These are phyloP conservation scores for Dissoconium aciculare DNA, from an alignment of 2,329 filamentous ascomycete species.

Conservation along the genomic window DNA sequence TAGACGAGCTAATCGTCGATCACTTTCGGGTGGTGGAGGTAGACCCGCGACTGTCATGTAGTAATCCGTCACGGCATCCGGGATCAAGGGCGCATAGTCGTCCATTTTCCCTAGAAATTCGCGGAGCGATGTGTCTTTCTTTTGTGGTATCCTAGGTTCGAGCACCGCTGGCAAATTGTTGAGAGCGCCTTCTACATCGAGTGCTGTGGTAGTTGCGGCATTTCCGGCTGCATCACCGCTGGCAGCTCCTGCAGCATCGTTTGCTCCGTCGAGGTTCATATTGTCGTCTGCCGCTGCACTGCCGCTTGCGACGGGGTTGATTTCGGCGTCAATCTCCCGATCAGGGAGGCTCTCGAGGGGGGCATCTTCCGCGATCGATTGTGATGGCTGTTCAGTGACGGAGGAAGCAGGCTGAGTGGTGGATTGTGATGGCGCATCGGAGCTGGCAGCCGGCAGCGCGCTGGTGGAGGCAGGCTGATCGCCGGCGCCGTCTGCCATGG, in stretches of 20 bases:
- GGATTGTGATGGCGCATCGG: constrained; percentile 2
- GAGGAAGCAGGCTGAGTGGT: constrained; percentile 3
- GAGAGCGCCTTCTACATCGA: constrained; percentile 29
- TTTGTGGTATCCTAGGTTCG: constrained; percentile 49
- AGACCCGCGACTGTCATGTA: constrained; percentile 94
- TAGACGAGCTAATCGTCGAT: constrained; percentile 77
- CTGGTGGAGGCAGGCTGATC: constrained; percentile 2
- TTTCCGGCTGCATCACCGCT: constrained; percentile 37
- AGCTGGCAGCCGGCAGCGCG: constrained; percentile 4
- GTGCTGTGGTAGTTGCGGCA: constrained; percentile 62
- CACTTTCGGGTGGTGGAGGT: constrained; percentile 78
- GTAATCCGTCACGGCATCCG: constrained; percentile 93
- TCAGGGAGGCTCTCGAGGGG: constrained; percentile 24
- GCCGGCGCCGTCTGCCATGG: constrained; percentile 2
- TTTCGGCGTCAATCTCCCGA: constrained; percentile 27
- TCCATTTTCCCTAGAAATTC: constrained; percentile 96
- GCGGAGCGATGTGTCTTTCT: constrained; percentile 82
- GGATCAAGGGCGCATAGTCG: constrained; percentile 97
- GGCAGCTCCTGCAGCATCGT: constrained; percentile 32
- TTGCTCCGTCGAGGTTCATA: constrained; percentile 27
- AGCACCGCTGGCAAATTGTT: constrained; percentile 25
- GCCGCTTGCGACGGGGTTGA: constrained; percentile 12
- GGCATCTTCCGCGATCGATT: constrained; percentile 16
- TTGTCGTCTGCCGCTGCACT: constrained; percentile 12
- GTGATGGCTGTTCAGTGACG: constrained; percentile 7